These are phyloP conservation scores for Leishmania aethiopica DNA, from an alignment of 208 protist genomes.

Conservation along the genomic window DNA sequence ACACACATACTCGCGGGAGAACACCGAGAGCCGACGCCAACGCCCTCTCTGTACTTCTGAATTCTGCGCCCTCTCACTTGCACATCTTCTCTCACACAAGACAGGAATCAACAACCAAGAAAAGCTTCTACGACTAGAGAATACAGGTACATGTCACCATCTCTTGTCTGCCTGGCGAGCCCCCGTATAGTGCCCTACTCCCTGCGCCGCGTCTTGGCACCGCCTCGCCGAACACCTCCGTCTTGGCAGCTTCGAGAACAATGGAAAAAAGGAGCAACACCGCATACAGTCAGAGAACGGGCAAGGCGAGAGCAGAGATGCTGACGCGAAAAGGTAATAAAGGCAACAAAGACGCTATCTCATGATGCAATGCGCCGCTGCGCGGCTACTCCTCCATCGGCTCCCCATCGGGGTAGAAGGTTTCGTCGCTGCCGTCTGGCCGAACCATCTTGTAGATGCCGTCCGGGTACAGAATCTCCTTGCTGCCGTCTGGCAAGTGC, in stretches of 20 bases:
- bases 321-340: background rate
- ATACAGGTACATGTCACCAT: background rate
- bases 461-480: slow-evolving; percentile 95
- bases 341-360: background rate
- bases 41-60: background rate
- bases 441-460: slow-evolving; percentile 90
- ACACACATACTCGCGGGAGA: background rate
- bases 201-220: background rate
- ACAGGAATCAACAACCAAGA: background rate
- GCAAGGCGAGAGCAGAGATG: background rate
- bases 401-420: slow-evolving; percentile 63
- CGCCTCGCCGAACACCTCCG: background rate
- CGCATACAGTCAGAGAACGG: slow-evolving; percentile 2
- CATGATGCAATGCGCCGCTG: background rate
- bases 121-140: background rate
- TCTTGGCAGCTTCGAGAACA: background rate
- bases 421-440: slow-evolving; percentile 84
- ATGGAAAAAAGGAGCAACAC: background rate
- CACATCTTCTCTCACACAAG: background rate
- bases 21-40: background rate
- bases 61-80: background rate
- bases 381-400: slow-evolving; percentile 25
- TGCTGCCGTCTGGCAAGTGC: slow-evolving; percentile 88
- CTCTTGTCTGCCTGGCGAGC: background rate
- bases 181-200: too few species aligned